Conservation (phyloP, 2,329 filamentous ascomycete species). For the Botrytis fabae region DNA sequence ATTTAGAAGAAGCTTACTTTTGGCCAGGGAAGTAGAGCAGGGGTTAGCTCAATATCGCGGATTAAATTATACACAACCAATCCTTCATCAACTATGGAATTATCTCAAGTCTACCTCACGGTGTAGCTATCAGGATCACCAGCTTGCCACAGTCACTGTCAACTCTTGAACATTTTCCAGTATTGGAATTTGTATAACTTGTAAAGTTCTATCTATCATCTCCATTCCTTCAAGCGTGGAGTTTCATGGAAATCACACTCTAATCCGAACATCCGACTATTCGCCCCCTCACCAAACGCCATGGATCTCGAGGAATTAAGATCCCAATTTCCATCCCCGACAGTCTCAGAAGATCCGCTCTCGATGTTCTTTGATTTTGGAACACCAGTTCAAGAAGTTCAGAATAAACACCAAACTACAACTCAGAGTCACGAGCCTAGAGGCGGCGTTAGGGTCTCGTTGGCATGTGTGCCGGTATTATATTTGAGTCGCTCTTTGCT, state of each 20-base stretch:
- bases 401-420: background rate
- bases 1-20: conserved; percentile 12
- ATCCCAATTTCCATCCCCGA: background rate
- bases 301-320: background rate
- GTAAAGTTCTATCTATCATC: background rate
- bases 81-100: conserved; percentile 1
- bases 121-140: background rate
- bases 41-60: background rate
- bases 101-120: background rate
- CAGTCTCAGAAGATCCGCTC: conserved; percentile 24
- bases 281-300: background rate
- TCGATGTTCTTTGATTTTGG: conserved; percentile 34
- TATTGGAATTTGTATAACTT: background rate
- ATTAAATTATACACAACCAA: background rate
- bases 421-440: conserved; percentile 20
- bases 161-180: background rate
- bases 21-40: background rate
- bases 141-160: conserved; percentile 4
- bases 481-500: background rate
- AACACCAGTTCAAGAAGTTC: conserved; percentile 20
- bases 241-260: background rate
- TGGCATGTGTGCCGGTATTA: conserved; percentile 48
- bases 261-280: background rate
- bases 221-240: background rate
- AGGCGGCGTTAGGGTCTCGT: conserved; percentile 45